Evolutionary conservation across 2,329 filamentous ascomycete species (phyloP), one percentile per base, ranked within the genome.

Genomic region (Didymella sp.): DNA sequence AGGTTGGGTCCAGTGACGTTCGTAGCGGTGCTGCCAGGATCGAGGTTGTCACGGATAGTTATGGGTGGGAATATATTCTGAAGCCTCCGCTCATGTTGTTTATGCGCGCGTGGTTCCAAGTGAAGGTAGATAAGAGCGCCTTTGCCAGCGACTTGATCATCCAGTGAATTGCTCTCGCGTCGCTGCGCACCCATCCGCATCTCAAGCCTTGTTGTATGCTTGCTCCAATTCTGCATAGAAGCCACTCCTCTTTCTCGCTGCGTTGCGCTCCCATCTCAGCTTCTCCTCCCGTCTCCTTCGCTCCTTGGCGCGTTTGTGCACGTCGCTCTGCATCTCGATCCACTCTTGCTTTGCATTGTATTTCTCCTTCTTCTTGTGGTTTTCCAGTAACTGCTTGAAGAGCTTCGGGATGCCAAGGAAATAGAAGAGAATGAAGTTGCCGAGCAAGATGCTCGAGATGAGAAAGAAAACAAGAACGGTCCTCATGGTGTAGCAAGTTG

Each of bases 261-360:
- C 25, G 13, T 56, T 59, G 9, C 48, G 47, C 25, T 59, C 52
- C 52, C 52, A 56, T 30, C 57, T 51, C 35, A 43, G 13, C 38
- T 31, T 53, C 40, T 56, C 57, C 8, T 59, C 57, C 27, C 45
- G 52, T 21, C 56, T 51, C 24, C 56, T 45, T 3, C 56, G 35
- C 33, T 59, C 56, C 30, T 51, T 54, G 6, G 56, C 56, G 8
- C 51, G 50, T 21, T 59, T 44, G 17, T 59, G 45, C 30, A 59
- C 51, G 19, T 59, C 46, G 42, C 40, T 54, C 17, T 54, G 51
- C 50, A 51, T 51, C 37, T 59, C 56, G 37, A 59, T 58, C 44
- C 55, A 52, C 21, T 58, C 55, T 9, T 52, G 49, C n/a, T 53
- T 58, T 2, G 38, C 7, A 5, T 12, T 30, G 7, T 37, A n/a